Base-by-base conservation (phyloP, 306 rosid species). In the Cicer bijugum region DNA sequence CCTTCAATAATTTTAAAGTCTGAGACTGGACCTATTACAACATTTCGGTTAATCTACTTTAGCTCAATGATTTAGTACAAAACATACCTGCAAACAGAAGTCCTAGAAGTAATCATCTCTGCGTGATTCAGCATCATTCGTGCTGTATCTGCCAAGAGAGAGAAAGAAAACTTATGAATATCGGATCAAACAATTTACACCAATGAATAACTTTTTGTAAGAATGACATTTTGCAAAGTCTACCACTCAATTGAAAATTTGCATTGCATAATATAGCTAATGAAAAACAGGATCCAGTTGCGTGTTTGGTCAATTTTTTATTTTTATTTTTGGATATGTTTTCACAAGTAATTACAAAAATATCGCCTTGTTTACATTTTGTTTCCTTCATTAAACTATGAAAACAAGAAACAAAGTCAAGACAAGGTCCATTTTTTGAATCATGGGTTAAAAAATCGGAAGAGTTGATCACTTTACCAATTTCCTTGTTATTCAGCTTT, bases 401-500 rank as follows among this genome's bases (percentile, higher is more conserved):
- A 17, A 44, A 69, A 69, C 61, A 69, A 35, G 28, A 2, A 53
- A 39, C 6, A 37, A 38, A 52, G 51, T 52, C 19, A 70, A 53
- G 43, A 10, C 47, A 52, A 9, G 5, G 39, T 17, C 8, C 23
- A 9, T 1, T 46, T 45, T 74, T 60, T 57, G n/a, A 63, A 75
- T 9, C 44, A 63, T 20, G 15, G 37, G 42, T 74, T 16, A 17
- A 19, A 61, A 48, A 6, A 17, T 42, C 68, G 47, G 62, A 62
- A 55, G 23, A 45, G 40, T 65, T 47, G 23, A 58, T 71, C 61
- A 67, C 70, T 52, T 8, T 70, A 86, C 97, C 94, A 43, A 94
- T 89, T 84, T 88, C 92, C 64, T 85, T 75, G 82, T 87, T 84
- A 84, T 87, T 67, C 44, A 91, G 76, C 88, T 85, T 91, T 66